Base-by-base conservation (phyloP, 441 rosid genomes). In the Pelargonium cotyledonis region DNA sequence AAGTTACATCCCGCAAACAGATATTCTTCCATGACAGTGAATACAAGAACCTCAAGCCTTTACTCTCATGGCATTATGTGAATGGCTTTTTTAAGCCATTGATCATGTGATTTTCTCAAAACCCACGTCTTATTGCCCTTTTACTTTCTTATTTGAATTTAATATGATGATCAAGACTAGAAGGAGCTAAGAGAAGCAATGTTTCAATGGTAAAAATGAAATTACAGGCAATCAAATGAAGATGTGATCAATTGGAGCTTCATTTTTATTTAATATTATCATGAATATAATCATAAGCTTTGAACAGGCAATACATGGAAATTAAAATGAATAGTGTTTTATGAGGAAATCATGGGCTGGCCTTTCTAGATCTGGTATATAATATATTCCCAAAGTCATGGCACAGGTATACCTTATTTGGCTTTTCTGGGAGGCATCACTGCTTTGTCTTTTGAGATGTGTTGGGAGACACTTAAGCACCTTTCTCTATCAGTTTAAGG, bases 51-150 rank as follows among this genome's bases (percentile, higher is more conserved):
- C 55, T 60, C 49, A 58, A 51, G 57, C 69, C 60, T 72, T 77
- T 35, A 26, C 29, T 68, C 75, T 51, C 69, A 11, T 67, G n/a
- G 43, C 63, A 63, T 4, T 65, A 44, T 15, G 67, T 38, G 7
- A 57, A 12, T 68, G 38, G 40, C 55, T 65, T 9, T 9, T 47
- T 69, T 21, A 67, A 6, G 11, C n/a, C 15, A 67, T 65, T 64
- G 65, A 67, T 68, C 83, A 81, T 81, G 82, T 80, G 83, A 61
- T 61, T 80, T 75, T 77, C 76, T 72, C 66, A 44, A 75, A 49
- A 69, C 58, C 64, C 81, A 76, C 82, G 73, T 75, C 23, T 21
- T 63, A 63, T 60, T 68, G 66, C 35, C 43, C 55, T 74, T 75
- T 72, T 46, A 43, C 67, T 72, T 70, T 81, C 16, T 7, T 68